Percentiles rank a stretch among this genome's conserved stretches.
Conservation (phyloP, 1,284 basidiomycete genomes). For the Lignosus rhinocerotis region DNA sequence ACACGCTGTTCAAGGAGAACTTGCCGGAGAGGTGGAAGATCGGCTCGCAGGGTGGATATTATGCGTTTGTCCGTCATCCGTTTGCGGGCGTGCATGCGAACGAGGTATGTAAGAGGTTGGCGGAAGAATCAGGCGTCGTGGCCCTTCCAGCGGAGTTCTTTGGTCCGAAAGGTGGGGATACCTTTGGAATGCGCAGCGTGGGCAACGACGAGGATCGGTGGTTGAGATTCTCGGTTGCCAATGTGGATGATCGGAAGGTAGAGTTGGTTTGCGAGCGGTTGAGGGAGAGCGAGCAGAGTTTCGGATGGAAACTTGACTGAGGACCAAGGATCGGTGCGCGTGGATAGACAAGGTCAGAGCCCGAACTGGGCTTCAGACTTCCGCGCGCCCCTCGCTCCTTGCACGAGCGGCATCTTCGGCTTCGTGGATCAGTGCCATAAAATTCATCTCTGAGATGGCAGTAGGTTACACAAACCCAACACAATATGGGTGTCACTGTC, state of each 20-base stretch:
- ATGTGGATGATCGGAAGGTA: slow-evolving; percentile 68
- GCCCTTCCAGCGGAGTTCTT: slow-evolving; percentile 75
- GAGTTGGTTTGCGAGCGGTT: slow-evolving; percentile 60
- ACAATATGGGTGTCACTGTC: too few relatives aligned
- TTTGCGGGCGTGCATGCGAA: slow-evolving; percentile 50
- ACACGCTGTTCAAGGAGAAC: slow-evolving; percentile 55
- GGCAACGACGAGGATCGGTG: slow-evolving; percentile 51
- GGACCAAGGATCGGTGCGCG: not conserved
- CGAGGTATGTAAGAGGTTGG: slow-evolving; percentile 62
- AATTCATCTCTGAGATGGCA: too few relatives aligned
- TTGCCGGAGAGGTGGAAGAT: slow-evolving; percentile 60
- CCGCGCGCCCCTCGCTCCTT: too few relatives aligned
- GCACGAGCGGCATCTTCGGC: too few relatives aligned
- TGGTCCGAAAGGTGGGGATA: slow-evolving; percentile 33
- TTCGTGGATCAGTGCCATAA: too few relatives aligned
- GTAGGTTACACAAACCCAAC: too few relatives aligned
- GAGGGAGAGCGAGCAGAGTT: slow-evolving; percentile 33
- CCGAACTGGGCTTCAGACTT: too few relatives aligned
- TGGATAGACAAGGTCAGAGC: too few relatives aligned
- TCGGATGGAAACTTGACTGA: slow-evolving; percentile 31
- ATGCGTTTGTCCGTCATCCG: slow-evolving; percentile 76
- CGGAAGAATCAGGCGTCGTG: slow-evolving; percentile 64
- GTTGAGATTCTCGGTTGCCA: slow-evolving; percentile 83
- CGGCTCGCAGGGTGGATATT: slow-evolving; percentile 71
- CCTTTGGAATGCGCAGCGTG: slow-evolving; percentile 22